Percentiles rank a stretch among this genome's conserved stretches.
These are phyloP conservation scores for Metschnikowia matae DNA, from an alignment of 805 yeast genomes.

Conservation along the genomic window DNA sequence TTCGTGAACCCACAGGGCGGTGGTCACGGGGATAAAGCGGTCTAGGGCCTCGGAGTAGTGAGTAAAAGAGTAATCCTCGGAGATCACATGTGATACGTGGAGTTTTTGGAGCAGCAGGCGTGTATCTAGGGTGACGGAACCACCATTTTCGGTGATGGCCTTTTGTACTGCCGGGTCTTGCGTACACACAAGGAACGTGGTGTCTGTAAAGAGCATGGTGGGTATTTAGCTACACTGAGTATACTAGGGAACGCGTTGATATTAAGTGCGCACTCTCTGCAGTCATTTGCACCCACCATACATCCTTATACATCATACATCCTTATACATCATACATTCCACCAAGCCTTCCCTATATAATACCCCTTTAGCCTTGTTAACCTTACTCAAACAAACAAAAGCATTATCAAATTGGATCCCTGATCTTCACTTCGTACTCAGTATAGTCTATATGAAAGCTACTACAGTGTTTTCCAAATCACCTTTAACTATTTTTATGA, in stretches of 20 bases:
- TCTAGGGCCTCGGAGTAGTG: slow-evolving; percentile 45
- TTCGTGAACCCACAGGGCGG: slow-evolving; percentile 55
- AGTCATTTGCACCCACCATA: too few species aligned
- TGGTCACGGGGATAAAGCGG: slow-evolving; percentile 63
- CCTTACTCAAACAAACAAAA: too few species aligned
- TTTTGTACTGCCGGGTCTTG: not conserved
- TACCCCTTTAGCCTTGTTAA: too few species aligned
- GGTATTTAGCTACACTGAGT: not conserved
- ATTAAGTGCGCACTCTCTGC: too few species aligned
- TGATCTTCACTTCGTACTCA: too few species aligned
- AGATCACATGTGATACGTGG: slow-evolving; percentile 46
- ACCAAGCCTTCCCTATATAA: too few species aligned
- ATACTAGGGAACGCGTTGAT: not conserved
- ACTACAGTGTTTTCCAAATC: too few species aligned
- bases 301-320: too few species aligned
- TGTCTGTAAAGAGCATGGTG: slow-evolving; percentile 7
- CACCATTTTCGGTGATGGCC: slow-evolving; percentile 12
- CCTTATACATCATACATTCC: too few species aligned
- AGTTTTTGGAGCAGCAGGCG: slow-evolving; percentile 3
- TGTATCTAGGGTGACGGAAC: not conserved
- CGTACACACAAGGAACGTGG: slow-evolving; percentile 8
- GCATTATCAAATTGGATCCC: too few species aligned
- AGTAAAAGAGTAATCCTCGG: slow-evolving; percentile 49
- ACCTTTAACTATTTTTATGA: too few species aligned
- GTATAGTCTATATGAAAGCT: too few species aligned